Conservation (phyloP, 306 rosid species). For the Lathyrus tuberosus region DNA sequence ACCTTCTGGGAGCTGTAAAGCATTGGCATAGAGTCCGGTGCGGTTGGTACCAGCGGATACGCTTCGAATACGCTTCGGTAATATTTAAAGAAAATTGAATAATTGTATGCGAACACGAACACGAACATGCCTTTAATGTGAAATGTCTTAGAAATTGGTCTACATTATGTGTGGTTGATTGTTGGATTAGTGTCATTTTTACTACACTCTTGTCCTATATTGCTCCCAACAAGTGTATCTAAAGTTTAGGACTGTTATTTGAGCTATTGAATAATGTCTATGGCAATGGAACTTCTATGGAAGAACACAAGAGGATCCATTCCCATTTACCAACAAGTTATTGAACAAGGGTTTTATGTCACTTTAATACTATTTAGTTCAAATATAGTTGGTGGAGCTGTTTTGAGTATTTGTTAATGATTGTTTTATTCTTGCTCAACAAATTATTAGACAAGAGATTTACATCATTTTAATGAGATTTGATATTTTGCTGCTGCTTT, state of each 20-base stretch:
- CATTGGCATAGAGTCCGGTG: too few relatives aligned
- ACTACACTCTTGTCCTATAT: neutral
- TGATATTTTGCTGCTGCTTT: neutral
- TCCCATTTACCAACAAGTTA: neutral
- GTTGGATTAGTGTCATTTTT: neutral
- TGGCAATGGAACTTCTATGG: neutral
- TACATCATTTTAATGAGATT: neutral
- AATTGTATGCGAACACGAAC: too few relatives aligned
- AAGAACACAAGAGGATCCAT: neutral
- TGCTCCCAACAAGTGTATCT: neutral
- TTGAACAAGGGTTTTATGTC: too few relatives aligned
- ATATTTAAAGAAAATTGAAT: too few relatives aligned
- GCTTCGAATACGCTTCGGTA: too few relatives aligned
- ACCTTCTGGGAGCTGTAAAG: neutral
- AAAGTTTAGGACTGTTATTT: neutral
- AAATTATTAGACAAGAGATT: neutral
- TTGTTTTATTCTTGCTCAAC: neutral
- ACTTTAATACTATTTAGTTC: too few relatives aligned
- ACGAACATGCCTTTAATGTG: too few relatives aligned
- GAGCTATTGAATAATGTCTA: neutral
- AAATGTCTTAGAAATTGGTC: neutral
- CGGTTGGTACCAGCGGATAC: too few relatives aligned
- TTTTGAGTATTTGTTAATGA: neutral
- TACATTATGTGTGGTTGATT: neutral
- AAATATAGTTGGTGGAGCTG: neutral